Percentiles rank a stretch among this genome's conserved stretches.
Conservation (phyloP, 2,329 filamentous ascomycete species). For the Hysterium pulicare region DNA sequence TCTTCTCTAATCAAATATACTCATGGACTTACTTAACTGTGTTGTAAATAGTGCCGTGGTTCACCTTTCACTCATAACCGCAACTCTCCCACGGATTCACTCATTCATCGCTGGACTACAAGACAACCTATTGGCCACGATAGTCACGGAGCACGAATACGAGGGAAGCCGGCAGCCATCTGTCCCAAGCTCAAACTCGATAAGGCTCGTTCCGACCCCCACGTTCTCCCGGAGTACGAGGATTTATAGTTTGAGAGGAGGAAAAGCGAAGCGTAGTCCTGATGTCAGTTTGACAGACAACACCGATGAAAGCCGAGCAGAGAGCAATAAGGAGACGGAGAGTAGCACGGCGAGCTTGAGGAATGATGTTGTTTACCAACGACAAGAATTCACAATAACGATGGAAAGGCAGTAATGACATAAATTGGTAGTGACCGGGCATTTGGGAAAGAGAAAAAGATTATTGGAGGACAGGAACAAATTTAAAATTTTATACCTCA, state of each 20-base stretch:
- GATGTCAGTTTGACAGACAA: background rate
- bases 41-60: background rate
- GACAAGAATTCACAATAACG: too few species aligned
- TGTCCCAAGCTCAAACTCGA: background rate
- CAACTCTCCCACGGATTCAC: conserved; percentile 2
- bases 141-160: conserved; percentile 1
- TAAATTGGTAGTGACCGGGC: too few species aligned
- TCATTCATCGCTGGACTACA: conserved; percentile 3
- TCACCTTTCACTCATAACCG: background rate
- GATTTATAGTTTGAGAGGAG: too few species aligned
- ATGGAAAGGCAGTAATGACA: too few species aligned
- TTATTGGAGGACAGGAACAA: too few species aligned
- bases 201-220: background rate
- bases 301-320: background rate
- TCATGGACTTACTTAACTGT: background rate
- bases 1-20: background rate
- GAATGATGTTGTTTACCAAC: too few species aligned
- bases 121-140: background rate
- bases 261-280: background rate
- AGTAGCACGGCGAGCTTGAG: background rate
- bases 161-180: background rate
- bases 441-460: too few species aligned
- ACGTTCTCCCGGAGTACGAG: background rate
- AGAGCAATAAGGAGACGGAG: background rate
- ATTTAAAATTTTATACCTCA: too few species aligned